Evolutionary conservation across 2,329 filamentous ascomycete genomes (phyloP).

Genomic region (Penicillium sp.): DNA sequence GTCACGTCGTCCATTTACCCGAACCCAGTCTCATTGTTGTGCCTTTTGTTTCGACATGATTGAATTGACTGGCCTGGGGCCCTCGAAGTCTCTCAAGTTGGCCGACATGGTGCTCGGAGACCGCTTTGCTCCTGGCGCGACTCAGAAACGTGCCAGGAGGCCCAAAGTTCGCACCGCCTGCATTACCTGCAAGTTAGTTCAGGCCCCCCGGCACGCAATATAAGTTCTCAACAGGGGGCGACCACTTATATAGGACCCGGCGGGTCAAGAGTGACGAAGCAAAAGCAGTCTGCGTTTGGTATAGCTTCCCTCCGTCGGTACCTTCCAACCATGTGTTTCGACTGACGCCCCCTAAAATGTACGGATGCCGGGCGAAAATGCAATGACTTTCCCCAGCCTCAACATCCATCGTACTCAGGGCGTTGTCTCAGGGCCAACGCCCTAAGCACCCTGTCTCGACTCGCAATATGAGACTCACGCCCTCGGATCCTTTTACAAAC

Average conservation of each 20-base stretch:
- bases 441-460: constrained; percentile 3
- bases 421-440: too few relatives aligned
- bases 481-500: too few relatives aligned
- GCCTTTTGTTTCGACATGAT: too few relatives aligned
- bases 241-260: constrained; percentile 15
- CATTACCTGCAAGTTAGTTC: constrained; percentile 65
- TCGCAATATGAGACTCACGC: constrained; percentile 8
- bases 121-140: not conserved
- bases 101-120: not conserved
- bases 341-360: constrained; percentile 4
- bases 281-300: constrained; percentile 61
- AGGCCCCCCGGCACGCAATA: not conserved
- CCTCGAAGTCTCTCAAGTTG: not conserved
- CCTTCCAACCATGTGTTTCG: constrained; percentile 10
- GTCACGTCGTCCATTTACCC: not conserved
- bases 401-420: not conserved
- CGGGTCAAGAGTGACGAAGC: constrained; percentile 67
- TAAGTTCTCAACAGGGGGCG: not conserved
- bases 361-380: constrained; percentile 11
- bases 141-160: constrained; percentile 1
- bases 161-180: constrained; percentile 52
- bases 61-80: not conserved
- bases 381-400: constrained; percentile 11
- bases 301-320: constrained; percentile 34
- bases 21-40: not conserved